Percentiles rank a stretch among this genome's conserved stretches.
Evolutionary conservation across 169 alveolate genomes (phyloP).

Genomic region (Cryptosporidium canis): DNA sequence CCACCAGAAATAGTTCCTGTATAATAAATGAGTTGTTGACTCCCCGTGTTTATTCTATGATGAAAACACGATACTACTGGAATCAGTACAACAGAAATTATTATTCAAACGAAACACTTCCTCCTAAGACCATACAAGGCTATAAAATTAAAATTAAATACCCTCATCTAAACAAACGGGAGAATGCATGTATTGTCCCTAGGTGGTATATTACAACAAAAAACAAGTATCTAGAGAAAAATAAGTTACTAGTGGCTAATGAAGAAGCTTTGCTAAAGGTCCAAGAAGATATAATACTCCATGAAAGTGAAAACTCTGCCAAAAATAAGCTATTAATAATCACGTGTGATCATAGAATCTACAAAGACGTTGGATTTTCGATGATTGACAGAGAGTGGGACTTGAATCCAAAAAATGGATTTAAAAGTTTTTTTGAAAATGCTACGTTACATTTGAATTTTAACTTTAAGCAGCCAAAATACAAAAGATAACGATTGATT

Average conservation of each 20-base stretch:
- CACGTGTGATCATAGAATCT: slow-evolving; percentile 36
- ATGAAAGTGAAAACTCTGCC: not conserved
- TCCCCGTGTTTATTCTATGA: slow-evolving; percentile 44
- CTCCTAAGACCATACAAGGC: slow-evolving; percentile 61
- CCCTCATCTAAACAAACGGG: slow-evolving; percentile 3
- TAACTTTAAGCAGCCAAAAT: slow-evolving; percentile 42
- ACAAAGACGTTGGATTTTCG: slow-evolving; percentile 56
- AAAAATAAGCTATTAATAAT: slow-evolving; percentile 10
- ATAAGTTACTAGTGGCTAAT: not conserved
- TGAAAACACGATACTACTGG: slow-evolving; percentile 56
- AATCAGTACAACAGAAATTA: slow-evolving; percentile 61
- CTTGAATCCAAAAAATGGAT: slow-evolving; percentile 43
- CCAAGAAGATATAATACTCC: not conserved
- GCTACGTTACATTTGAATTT: slow-evolving; percentile 46
- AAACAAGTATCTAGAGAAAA: slow-evolving; percentile 29
- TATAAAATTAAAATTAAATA: slow-evolving; percentile 36
- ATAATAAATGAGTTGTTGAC: not conserved
- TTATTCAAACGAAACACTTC: slow-evolving; percentile 24
- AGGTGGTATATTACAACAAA: slow-evolving; percentile 64
- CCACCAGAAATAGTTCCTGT: not conserved
- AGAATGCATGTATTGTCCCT: slow-evolving; percentile 32
- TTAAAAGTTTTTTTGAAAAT: slow-evolving; percentile 44
- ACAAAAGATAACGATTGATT: slow-evolving; percentile 12
- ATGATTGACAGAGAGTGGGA: slow-evolving; percentile 71
- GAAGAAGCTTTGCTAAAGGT: not conserved